Conservation (phyloP, 306 rosid species). For the Bauhinia variegata region DNA sequence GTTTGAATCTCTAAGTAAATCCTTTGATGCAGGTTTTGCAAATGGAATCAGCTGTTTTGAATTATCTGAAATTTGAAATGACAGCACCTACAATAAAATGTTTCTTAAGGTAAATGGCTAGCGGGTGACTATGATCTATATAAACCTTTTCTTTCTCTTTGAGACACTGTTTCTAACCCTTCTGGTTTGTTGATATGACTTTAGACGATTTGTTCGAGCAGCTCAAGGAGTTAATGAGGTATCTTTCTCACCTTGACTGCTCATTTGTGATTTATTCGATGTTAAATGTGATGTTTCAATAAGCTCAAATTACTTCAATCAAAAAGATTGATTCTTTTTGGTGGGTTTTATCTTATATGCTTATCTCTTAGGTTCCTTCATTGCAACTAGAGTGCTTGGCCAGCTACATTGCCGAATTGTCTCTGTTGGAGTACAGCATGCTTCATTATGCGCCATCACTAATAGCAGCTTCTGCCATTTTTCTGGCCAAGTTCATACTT, state of each 20-base stretch:
- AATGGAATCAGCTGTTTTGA: constrained; percentile 70
- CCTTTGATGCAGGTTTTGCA: constrained; percentile 53
- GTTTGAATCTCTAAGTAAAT: background rate
- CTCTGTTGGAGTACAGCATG: constrained; percentile 67
- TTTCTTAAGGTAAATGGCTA: constrained; percentile 47
- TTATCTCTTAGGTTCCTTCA: constrained; percentile 31
- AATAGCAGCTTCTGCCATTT: constrained; percentile 83
- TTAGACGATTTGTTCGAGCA: constrained; percentile 89
- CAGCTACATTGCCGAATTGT: constrained; percentile 58
- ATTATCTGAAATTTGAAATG: constrained; percentile 70
- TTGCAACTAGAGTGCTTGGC: constrained; percentile 68
- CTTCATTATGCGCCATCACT: constrained; percentile 83
- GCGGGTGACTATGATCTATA: background rate
- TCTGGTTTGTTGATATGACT: constrained; percentile 25
- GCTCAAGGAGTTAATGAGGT: constrained; percentile 87
- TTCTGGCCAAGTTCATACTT: constrained; percentile 75
- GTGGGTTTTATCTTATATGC: background rate
- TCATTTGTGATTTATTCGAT: background rate
- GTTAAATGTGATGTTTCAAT: no score
- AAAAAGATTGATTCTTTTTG: no score
- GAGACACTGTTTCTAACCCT: constrained; percentile 12
- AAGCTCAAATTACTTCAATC: no score
- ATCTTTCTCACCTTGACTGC: constrained; percentile 1
- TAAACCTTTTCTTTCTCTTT: background rate
- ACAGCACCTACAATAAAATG: constrained; percentile 64